phyloP scores from a whole-genome alignment of 371 early-diverging fungal genomes.

The Mortierella sp. region DNA sequence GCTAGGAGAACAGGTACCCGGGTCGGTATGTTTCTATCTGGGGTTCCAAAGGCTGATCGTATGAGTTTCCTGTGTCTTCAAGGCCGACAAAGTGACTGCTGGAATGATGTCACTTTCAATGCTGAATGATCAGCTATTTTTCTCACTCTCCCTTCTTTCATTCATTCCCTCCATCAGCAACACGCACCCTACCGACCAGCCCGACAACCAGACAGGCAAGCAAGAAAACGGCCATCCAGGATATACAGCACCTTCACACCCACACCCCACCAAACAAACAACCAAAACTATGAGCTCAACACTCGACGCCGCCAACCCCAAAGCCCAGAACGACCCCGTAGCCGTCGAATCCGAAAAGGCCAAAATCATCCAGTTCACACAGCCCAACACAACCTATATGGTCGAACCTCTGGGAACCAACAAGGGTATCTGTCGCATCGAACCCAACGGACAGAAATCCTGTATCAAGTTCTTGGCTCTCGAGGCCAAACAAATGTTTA shows the following conservation, averaged over 20 bases:
- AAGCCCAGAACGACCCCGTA: constrained; percentile 42
- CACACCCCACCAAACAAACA: not conserved
- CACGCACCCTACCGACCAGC: not conserved
- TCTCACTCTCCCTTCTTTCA: not conserved
- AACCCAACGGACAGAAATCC: constrained; percentile 55
- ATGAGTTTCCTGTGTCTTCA: not conserved
- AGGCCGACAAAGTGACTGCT: constrained; percentile 16
- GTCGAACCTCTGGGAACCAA: constrained; percentile 56
- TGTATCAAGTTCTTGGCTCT: constrained; percentile 55
- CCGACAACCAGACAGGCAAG: not conserved
- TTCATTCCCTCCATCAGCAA: not conserved
- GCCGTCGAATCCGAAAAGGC: constrained; percentile 53
- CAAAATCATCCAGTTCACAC: constrained; percentile 47
- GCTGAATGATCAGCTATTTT: too few relatives aligned
- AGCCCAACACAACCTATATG: constrained; percentile 47
- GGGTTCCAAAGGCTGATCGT: not conserved
- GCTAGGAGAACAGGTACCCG: not conserved
- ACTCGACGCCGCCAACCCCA: constrained; percentile 55
- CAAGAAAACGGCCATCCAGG: not conserved
- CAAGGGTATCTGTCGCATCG: constrained; percentile 52
- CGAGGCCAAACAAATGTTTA: constrained; percentile 58
- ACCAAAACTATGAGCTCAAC: constrained; percentile 36
- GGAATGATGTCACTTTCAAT: constrained; percentile 20
- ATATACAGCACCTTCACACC: not conserved
- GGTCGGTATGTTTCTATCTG: constrained; percentile 4